Conservation (phyloP, 1,139 yeast species). For the Suhomyces panamericanus region DNA sequence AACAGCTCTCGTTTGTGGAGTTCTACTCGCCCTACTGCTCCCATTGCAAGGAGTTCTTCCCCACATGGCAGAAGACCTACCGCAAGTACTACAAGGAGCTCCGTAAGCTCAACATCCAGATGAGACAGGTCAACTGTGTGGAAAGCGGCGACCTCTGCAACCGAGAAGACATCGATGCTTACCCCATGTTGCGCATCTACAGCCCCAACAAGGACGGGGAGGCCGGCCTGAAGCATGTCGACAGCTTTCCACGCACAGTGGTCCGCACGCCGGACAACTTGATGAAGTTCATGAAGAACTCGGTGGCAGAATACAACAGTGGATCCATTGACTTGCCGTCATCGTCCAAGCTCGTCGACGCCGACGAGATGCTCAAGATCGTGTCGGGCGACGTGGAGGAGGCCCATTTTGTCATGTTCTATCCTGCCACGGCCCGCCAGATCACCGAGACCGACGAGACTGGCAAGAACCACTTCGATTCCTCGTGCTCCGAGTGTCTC, state of each 20-base stretch:
- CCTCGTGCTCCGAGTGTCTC: slow-evolving; percentile 49
- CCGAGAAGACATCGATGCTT: slow-evolving; percentile 54
- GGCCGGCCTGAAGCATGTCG: slow-evolving; percentile 39
- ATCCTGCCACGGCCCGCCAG: slow-evolving; percentile 54
- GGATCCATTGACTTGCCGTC: slow-evolving; percentile 38
- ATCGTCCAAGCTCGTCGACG: slow-evolving; percentile 33
- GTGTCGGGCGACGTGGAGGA: slow-evolving; percentile 48
- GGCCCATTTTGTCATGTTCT: slow-evolving; percentile 61
- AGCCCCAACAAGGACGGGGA: slow-evolving; percentile 40
- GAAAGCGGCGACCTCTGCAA: slow-evolving; percentile 71
- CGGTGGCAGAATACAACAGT: slow-evolving; percentile 47
- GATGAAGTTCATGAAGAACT: slow-evolving; percentile 52
- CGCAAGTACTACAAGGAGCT: slow-evolving; percentile 36
- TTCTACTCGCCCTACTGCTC: slow-evolving; percentile 47
- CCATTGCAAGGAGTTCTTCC: slow-evolving; percentile 65
- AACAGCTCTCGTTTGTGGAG: slow-evolving; percentile 46
- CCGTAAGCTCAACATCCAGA: slow-evolving; percentile 45
- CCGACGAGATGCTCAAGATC: slow-evolving; percentile 38
- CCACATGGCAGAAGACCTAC: slow-evolving; percentile 45
- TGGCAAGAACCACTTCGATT: slow-evolving; percentile 36
- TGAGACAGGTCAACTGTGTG: slow-evolving; percentile 73
- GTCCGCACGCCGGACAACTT: slow-evolving; percentile 51
- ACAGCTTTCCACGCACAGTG: slow-evolving; percentile 47
- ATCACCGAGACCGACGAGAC: slow-evolving; percentile 38
- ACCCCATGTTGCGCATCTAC: slow-evolving; percentile 63